Base-by-base conservation (phyloP, 108 stramenopile species). In the Conticribra guillardii region DNA sequence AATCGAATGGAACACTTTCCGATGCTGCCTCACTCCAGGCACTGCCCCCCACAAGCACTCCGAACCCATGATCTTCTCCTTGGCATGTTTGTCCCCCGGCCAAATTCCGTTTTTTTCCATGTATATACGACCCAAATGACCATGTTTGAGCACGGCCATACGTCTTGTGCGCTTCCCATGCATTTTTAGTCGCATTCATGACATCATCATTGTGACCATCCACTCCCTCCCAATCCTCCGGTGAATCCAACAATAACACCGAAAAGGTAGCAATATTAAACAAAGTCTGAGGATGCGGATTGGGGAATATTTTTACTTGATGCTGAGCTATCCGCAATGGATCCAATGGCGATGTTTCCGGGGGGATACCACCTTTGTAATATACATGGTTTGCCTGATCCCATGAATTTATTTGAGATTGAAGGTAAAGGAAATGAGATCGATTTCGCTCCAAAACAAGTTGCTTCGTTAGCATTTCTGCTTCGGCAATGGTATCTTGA, bases 81-180 rank as follows among this genome's bases (percentile, higher is more conserved):
- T n/a, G n/a, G 26, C 69, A 69, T 4, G 69, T 22, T 46, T 60
- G 31, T 14, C 69, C 69, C 19, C 69, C 69, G 3, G 69, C 69
- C 69, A 69, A 60, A 34, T 46, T 26, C 32, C 58, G n/a, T 33
- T 69, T 69, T 55, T 69, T 69, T 31, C 69, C 69, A 30, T 60
- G 49, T 18, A 23, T n/a, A 27, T 60, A 69, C 0, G 58, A 45
- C 30, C 46, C 50, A 60, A 51, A 69, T 31, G 58, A 56, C 47
- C 32, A 31, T 7, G 58, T 50, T 59, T 69, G 69, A 24, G 69
- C 28, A 21, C 47, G 21, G 11, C 46, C 26, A 34, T 50, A 69
- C 31, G 9, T 55, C 15, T 60, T 31, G 33, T 69, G 49, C 0
- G 69, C 57, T 16, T 69, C 69, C 69, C 57, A 69, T 14, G 69